Percentiles rank a stretch among this genome's conserved stretches.
Evolutionary conservation across 164 flowering plant genomes (phyloP).

Genomic region (Pachysandra terminalis): DNA sequence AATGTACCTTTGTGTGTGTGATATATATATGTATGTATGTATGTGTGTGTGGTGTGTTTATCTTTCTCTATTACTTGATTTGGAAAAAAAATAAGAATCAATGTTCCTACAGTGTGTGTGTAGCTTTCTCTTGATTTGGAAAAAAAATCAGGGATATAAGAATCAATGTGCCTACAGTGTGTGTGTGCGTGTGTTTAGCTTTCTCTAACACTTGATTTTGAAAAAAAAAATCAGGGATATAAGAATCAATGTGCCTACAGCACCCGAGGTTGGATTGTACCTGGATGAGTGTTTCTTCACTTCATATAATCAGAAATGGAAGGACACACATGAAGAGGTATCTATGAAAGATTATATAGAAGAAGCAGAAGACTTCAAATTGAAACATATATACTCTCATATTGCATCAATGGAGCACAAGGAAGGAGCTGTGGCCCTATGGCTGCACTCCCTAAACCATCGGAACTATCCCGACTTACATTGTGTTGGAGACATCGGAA

Average conservation of each 20-base stretch:
- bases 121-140: neutral
- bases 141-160: constrained; percentile 62
- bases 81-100: too few relatives aligned
- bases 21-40: too few relatives aligned
- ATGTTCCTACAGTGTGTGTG: constrained; percentile 90
- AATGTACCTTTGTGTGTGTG: too few relatives aligned
- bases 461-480: constrained; percentile 87
- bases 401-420: constrained; percentile 78
- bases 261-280: constrained; percentile 95
- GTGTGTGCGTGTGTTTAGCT: neutral
- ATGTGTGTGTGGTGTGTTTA: too few relatives aligned
- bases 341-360: constrained; percentile 72
- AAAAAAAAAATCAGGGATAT: constrained; percentile 53
- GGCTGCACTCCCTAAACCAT: constrained; percentile 90
- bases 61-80: too few relatives aligned
- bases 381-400: constrained; percentile 78
- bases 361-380: constrained; percentile 86
- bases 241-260: constrained; percentile 80
- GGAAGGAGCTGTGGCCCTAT: constrained; percentile 75
- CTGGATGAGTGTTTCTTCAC: constrained; percentile 90
- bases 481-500: constrained; percentile 12
- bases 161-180: constrained; percentile 90
- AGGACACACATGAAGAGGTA: constrained; percentile 75
- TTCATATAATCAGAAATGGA: constrained; percentile 88
- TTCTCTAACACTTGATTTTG: constrained; percentile 3